phyloP scores from a whole-genome alignment of 208 protist genomes.

The Acanthamoeba triangularis region DNA sequence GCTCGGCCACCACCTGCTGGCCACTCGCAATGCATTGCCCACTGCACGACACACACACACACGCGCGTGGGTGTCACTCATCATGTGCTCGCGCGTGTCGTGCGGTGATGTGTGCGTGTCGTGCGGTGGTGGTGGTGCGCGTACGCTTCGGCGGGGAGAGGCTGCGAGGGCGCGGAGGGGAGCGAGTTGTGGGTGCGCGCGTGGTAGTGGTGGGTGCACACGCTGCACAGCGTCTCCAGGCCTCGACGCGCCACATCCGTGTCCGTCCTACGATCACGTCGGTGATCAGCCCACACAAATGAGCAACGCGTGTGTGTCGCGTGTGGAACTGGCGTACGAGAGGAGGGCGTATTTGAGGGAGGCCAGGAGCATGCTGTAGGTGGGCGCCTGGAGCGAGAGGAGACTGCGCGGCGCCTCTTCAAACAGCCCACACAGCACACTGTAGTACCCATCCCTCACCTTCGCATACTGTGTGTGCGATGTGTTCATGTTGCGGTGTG shows the following conservation, averaged over 20 bases:
- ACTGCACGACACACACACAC: neutral
- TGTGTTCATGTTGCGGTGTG: neutral
- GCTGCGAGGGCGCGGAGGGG: neutral
- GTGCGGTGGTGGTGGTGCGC: neutral
- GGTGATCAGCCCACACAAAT: neutral
- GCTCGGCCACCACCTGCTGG: conserved; percentile 42
- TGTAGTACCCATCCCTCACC: conserved; percentile 35
- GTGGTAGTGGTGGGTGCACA: conserved; percentile 26
- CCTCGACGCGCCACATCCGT: conserved; percentile 6
- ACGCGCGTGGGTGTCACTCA: neutral
- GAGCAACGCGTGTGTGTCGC: neutral
- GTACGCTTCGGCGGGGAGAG: conserved; percentile 31
- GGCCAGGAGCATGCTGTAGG: conserved; percentile 47
- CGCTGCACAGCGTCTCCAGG: conserved; percentile 35
- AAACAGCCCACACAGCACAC: conserved; percentile 61
- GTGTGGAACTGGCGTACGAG: neutral
- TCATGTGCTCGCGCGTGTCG: neutral
- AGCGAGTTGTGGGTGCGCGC: neutral
- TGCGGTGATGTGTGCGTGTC: neutral
- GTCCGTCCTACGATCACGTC: neutral
- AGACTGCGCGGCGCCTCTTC: conserved; percentile 44
- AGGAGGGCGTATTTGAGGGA: conserved; percentile 63
- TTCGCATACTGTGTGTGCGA: conserved; percentile 42
- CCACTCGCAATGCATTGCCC: neutral
- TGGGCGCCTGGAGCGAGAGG: neutral